These are phyloP conservation scores for Pachysandra terminalis DNA, from an alignment of 164 flowering plant species.

Conservation along the genomic window DNA sequence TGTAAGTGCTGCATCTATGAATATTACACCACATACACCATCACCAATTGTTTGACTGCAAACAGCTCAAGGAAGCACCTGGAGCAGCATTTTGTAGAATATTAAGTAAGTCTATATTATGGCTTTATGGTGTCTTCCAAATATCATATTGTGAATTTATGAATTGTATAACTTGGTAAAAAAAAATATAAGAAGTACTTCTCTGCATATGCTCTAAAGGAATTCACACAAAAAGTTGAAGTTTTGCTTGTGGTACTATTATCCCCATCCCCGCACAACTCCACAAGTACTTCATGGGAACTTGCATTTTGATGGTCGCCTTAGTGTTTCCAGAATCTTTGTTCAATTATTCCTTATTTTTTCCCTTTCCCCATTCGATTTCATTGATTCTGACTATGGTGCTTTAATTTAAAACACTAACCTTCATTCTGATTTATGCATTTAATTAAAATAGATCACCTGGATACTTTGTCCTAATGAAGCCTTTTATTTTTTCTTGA, in stretches of 20 bases:
- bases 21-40: neutral
- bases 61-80: too few relatives aligned
- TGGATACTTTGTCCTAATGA: neutral
- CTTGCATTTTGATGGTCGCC: too few relatives aligned
- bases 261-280: too few relatives aligned
- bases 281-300: too few relatives aligned
- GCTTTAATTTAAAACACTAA: too few relatives aligned
- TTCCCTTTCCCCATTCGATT: neutral
- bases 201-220: neutral
- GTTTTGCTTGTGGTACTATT: too few relatives aligned
- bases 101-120: neutral
- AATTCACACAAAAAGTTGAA: too few relatives aligned
- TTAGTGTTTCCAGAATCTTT: neutral
- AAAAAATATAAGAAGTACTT: neutral
- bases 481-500: slow-evolving; percentile 6
- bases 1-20: neutral
- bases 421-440: too few relatives aligned
- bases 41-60: neutral
- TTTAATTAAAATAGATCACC: neutral
- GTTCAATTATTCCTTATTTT: neutral
- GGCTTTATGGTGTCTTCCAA: neutral
- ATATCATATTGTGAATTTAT: too few relatives aligned
- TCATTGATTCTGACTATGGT: too few relatives aligned
- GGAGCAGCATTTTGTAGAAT: too few relatives aligned
- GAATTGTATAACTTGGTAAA: neutral